Conservation (phyloP, 768 basidiomycete genomes). For the Mycena amicta region DNA sequence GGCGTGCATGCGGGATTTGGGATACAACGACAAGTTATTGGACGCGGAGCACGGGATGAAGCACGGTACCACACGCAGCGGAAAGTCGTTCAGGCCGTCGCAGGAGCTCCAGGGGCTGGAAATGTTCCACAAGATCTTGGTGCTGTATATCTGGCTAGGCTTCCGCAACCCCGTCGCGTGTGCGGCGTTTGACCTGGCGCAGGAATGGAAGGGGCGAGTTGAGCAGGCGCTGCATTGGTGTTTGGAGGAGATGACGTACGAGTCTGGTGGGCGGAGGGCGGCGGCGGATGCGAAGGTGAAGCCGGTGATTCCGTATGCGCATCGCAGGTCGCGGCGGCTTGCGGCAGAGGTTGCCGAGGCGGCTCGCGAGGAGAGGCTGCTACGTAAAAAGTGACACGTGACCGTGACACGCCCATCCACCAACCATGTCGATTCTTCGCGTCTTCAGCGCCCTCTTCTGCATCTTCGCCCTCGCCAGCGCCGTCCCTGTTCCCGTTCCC, state of each 20-base stretch:
- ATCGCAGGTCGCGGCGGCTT: background rate
- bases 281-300: background rate
- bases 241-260: constrained; percentile 44
- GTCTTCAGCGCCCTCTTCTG: constrained; percentile 37
- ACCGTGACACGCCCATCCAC: constrained; percentile 39
- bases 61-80: constrained; percentile 5
- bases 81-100: background rate
- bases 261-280: background rate
- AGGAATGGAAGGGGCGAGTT: constrained; percentile 57
- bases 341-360: background rate
- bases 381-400: constrained; percentile 14
- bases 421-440: constrained; percentile 29
- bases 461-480: constrained; percentile 37
- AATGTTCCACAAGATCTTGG: constrained; percentile 72
- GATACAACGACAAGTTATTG: constrained; percentile 45
- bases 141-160: constrained; percentile 84
- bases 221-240: constrained; percentile 72
- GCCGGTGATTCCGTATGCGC: constrained; percentile 8
- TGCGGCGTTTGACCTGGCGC: constrained; percentile 52
- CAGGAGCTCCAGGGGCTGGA: constrained; percentile 51
- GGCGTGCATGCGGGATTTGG: constrained; percentile 35
- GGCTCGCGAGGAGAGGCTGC: background rate
- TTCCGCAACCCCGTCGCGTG: constrained; percentile 73
- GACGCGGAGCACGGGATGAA: constrained; percentile 40
- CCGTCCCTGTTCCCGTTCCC: too few relatives aligned